Evolutionary conservation across 2,329 filamentous ascomycete species (phyloP).

Genomic region (Eurotiales sp.): DNA sequence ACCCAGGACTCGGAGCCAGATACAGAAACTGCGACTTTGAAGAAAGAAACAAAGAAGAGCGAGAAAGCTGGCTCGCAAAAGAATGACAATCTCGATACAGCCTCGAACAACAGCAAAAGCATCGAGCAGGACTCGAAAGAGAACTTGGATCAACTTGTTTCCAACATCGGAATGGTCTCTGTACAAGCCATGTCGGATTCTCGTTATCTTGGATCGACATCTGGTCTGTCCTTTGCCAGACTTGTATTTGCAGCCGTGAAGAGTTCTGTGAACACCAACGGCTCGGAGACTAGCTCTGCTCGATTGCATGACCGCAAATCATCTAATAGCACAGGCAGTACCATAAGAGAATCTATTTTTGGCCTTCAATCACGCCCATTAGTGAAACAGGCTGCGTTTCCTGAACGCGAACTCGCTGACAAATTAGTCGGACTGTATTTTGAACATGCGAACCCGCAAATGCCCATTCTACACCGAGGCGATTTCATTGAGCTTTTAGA

Average conservation of each 20-base stretch:
- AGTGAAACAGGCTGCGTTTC: conserved; percentile 81
- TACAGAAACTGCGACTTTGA: not conserved
- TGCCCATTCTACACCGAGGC: conserved; percentile 81
- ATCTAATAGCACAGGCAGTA: conserved; percentile 61
- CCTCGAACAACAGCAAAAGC: conserved; percentile 42
- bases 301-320: conserved; percentile 54
- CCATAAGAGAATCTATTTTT: conserved; percentile 94
- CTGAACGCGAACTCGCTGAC: conserved; percentile 68
- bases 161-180: conserved; percentile 70
- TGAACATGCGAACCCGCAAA: conserved; percentile 93
- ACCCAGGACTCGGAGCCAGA: conserved; percentile 29
- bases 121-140: conserved; percentile 50
- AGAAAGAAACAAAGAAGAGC: conserved; percentile 19
- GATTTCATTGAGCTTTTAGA: conserved; percentile 91
- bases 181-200: conserved; percentile 75
- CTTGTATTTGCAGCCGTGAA: conserved; percentile 94
- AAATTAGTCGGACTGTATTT: conserved; percentile 82
- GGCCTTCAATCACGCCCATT: conserved; percentile 88
- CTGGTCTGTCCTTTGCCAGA: conserved; percentile 88
- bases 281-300: conserved; percentile 62
- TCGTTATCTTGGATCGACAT: conserved; percentile 76
- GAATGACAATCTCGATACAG: conserved; percentile 21
- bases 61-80: conserved; percentile 14
- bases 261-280: conserved; percentile 57
- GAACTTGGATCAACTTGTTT: conserved; percentile 63